Evolutionary conservation across 2,329 filamentous ascomycete genomes (phyloP), one percentile per base, ranked within the genome.

Genomic region (Hymenoscyphus linearis): DNA sequence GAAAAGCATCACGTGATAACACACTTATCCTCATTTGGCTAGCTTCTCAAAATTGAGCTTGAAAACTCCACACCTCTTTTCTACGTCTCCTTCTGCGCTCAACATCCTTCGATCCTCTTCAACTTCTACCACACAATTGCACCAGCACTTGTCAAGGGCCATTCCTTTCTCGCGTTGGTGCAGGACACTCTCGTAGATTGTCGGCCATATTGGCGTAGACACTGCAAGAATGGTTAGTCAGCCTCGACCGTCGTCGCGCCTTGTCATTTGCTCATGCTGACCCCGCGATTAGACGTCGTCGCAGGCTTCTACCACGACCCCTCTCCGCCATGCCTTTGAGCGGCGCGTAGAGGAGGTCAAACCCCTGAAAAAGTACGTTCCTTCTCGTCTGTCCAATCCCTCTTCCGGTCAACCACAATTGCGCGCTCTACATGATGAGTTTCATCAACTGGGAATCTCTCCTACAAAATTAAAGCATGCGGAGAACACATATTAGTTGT

Each of bases 381-480:
- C 25, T 9, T 7, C 25, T 26, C 52, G 4, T 44, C 9, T 10
- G 44, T 12, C 31, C 60, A 58, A 52, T 55, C 55, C 62, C 47
- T 35, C 18, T 58, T 14, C 53, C 57, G 60, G 40, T n/a, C 57
- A 36, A 13, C 37, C 54, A 60, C 27, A 55, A 35, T 64, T 71
- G 67, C 71, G 71, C 71, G 69, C 74, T 71, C 70, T 72, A 79
- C 70, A 80, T 85, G 81, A 96, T 96, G 93, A 96, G 90, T 80
- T 82, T 78, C 79, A 82, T 87, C 71, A 87, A 90, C 96, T 99
- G 95, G 95, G 95, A 99, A 99, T 99, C 95, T 99, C 96, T 99
- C 95, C 89, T 91, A 98, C 90, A 83, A 85, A 77, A 50, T 50
- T 80, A 78, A 75, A 68, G 70, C 77, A 83, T 99, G 95, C 90